Conservation (phyloP, 176 grass and related monocot species). For the Panicum miliaceum region DNA sequence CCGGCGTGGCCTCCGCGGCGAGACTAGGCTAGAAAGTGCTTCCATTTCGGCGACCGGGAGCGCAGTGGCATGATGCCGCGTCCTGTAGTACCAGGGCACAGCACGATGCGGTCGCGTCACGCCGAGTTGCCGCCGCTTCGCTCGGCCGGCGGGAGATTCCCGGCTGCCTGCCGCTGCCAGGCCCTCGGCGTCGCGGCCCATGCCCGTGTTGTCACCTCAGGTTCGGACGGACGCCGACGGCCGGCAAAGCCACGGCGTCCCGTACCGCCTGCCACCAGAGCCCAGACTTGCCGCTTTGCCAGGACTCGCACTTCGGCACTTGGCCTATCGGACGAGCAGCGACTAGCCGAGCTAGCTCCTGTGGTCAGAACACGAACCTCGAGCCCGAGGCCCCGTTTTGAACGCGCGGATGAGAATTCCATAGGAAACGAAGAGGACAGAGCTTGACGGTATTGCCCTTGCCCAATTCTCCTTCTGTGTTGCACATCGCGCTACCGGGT, state of each 20-base stretch:
- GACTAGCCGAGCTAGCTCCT: background rate
- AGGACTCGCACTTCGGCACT: too few species aligned
- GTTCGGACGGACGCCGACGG: background rate
- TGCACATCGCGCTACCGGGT: too few species aligned
- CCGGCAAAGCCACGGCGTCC: conserved; percentile 23
- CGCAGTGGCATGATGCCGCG: conserved; percentile 1
- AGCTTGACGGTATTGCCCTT: background rate
- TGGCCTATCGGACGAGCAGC: background rate
- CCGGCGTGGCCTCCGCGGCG: background rate
- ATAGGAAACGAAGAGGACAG: background rate
- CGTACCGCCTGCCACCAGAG: background rate
- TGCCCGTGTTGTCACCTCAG: conserved; percentile 57
- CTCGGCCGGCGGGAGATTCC: conserved; percentile 56
- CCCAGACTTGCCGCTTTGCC: too few species aligned
- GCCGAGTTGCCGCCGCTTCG: conserved; percentile 60
- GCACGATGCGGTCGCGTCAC: conserved; percentile 54
- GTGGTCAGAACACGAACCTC: background rate
- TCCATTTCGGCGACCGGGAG: conserved; percentile 44
- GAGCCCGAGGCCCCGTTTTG: background rate
- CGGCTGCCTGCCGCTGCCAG: background rate
- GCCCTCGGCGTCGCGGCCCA: conserved; percentile 26
- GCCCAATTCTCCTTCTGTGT: too few species aligned
- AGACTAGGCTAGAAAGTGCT: conserved; percentile 4
- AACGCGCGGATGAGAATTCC: background rate
- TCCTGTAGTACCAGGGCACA: background rate